Evolutionary conservation across 2,329 filamentous ascomycete species (phyloP).

Genomic region (Coccinonectria pachysandricola): DNA sequence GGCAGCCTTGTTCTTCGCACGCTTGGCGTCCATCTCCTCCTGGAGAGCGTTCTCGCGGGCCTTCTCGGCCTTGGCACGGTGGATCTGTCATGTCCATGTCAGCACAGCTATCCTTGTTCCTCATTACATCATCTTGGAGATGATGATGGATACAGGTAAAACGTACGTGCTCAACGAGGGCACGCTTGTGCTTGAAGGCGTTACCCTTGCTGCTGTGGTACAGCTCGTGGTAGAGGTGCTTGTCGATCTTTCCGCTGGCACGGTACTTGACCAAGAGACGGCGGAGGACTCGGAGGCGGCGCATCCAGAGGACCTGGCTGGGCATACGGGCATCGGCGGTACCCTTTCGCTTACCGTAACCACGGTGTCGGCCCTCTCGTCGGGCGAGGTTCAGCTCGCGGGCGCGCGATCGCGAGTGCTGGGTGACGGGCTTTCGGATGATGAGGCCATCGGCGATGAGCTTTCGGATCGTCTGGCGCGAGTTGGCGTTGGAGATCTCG

Average conservation of each 20-base stretch:
- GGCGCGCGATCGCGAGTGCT: slow-evolving; percentile 97
- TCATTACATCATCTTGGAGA: neutral
- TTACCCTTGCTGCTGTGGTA: slow-evolving; percentile 99
- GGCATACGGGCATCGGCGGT: slow-evolving; percentile 99
- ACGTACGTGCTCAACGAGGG: slow-evolving; percentile 99
- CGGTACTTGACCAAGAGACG: slow-evolving; percentile 99
- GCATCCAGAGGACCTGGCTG: slow-evolving; percentile 98
- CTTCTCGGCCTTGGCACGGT: slow-evolving; percentile 99
- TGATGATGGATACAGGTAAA: slow-evolving; percentile 7
- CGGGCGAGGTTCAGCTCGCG: slow-evolving; percentile 90
- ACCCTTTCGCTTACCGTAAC: slow-evolving; percentile 99
- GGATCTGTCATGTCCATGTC: slow-evolving; percentile 56
- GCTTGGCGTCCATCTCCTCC: slow-evolving; percentile 99
- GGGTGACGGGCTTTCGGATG: slow-evolving; percentile 99
- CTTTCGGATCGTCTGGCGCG: slow-evolving; percentile 99
- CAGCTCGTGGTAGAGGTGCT: slow-evolving; percentile 99
- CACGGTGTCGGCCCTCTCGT: slow-evolving; percentile 93
- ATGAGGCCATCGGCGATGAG: slow-evolving; percentile 99
- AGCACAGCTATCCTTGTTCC: slow-evolving; percentile 4
- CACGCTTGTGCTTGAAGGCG: slow-evolving; percentile 99
- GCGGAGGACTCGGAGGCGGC: slow-evolving; percentile 97
- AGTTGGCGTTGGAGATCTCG: slow-evolving; percentile 99
- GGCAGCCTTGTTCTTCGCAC: slow-evolving; percentile 99
- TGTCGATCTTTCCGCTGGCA: slow-evolving; percentile 99
- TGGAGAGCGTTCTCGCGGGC: slow-evolving; percentile 88